phyloP scores from a whole-genome alignment of 176 grass and related monocot species.

The Pontederia crassipes region DNA sequence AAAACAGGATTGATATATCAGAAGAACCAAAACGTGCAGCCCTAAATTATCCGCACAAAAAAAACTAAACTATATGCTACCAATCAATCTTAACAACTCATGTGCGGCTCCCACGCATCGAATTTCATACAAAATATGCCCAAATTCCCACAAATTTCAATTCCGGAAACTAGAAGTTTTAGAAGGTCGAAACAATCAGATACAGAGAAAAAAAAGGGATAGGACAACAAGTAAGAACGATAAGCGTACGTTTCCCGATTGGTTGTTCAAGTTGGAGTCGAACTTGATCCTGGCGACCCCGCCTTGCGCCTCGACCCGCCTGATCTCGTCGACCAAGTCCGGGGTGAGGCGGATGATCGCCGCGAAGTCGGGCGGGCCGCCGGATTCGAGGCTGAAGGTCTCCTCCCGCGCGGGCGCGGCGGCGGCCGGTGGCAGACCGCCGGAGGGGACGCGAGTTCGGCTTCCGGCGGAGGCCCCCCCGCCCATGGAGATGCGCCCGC shows the following conservation, averaged over 20 bases:
- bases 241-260: constrained; percentile 66
- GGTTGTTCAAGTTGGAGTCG: constrained; percentile 46
- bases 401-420: constrained; percentile 36
- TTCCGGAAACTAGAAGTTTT: neutral
- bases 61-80: too few relatives aligned
- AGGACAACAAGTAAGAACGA: neutral
- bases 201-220: neutral
- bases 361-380: constrained; percentile 48
- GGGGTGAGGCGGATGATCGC: constrained; percentile 75
- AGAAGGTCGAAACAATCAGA: constrained; percentile 21
- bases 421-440: neutral
- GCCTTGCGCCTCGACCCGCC: constrained; percentile 71
- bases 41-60: too few relatives aligned
- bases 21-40: too few relatives aligned
- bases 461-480: neutral
- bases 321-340: constrained; percentile 94
- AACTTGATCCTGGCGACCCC: constrained; percentile 78
- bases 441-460: neutral
- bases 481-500: constrained; percentile 24
- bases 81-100: too few relatives aligned
- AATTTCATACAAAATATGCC: neutral
- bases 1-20: too few relatives aligned
- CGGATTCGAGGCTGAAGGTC: constrained; percentile 60
- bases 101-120: too few relatives aligned
- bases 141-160: neutral